A percentile compares a stretch with the other conserved stretches of the same genome.
Evolutionary conservation across 495 filamentous ascomycete species (phyloP).

Genomic region (Massariosphaeria phaeospora): DNA sequence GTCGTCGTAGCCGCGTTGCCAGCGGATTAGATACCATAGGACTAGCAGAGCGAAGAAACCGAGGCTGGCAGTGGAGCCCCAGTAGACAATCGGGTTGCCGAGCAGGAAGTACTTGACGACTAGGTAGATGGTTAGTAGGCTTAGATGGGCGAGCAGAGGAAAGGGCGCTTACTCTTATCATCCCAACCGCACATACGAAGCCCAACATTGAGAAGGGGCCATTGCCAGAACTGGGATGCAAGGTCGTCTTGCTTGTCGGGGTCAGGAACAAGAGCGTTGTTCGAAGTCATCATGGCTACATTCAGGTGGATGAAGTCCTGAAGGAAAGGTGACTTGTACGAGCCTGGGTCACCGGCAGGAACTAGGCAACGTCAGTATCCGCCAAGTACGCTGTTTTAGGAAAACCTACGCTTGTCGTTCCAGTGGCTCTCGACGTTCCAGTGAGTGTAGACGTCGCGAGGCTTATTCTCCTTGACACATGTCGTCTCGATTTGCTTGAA

Average conservation of each 20-base stretch:
- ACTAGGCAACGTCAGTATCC: conserved; percentile 50
- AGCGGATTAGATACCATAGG: conserved; percentile 83
- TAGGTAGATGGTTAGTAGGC: conserved; percentile 20
- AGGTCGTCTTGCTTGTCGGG: conserved; percentile 99
- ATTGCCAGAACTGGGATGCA: conserved; percentile 96
- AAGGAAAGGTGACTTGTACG: conserved; percentile 93
- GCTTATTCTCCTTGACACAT: conserved; percentile 90
- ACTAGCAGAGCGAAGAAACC: conserved; percentile 65
- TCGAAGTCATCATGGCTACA: conserved; percentile 99
- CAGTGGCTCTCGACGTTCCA: conserved; percentile 97
- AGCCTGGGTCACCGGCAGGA: conserved; percentile 81
- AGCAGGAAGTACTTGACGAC: conserved; percentile 96
- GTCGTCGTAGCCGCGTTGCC: conserved; percentile 91
- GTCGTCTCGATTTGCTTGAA: conserved; percentile 99
- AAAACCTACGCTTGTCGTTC: conserved; percentile 82
- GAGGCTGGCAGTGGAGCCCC: conserved; percentile 79
- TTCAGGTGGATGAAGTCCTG: conserved; percentile 97
- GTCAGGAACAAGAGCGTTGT: conserved; percentile 95
- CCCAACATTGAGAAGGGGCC: conserved; percentile 92
- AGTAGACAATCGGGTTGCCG: conserved; percentile 94
- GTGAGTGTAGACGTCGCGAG: conserved; percentile 88
- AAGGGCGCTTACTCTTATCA: conserved; percentile 54
- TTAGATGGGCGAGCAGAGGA: not conserved
- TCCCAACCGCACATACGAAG: conserved; percentile 99
- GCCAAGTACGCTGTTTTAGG: not conserved